Evolutionary conservation across 139 green algal genomes (phyloP), one percentile per base, ranked within the genome.

Genomic region (Nannochloris sp.): DNA sequence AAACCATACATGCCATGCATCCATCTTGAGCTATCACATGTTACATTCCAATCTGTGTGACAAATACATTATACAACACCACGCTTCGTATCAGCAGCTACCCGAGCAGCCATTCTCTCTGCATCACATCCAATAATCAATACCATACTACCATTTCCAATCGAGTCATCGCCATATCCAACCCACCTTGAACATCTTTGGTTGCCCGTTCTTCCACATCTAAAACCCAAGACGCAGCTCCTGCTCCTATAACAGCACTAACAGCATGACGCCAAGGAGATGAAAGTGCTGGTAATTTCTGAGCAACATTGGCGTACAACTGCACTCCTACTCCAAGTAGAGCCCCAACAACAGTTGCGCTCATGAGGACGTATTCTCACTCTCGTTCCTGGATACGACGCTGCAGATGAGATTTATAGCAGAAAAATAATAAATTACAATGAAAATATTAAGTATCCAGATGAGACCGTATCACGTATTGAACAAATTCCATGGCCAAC

Each of bases 251-350:
- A 23, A 72, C 80, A 3, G 62, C 67, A n/a, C 55, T 67, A 17
- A 85, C 43, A 12, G 73, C 62, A 40, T 87, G 80, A 59, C 80
- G 59, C 75, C 76, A 87, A 6, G 76, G 80, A 40, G 75, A 59
- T 9, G 72, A 70, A 71, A 87, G 75, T 29, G 84, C 49, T 28
- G 79, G 79, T 28, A 86, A 65, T 65, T 86, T 86, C 30, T 77
- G 62, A 37, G 87, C 63, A n/a, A 76, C 80, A 48, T 86, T 86
- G 30, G 66, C 72, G 63, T 87, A 86, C 13, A 86, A 31, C 65
- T 85, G 78, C 62, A 71, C 59, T 25, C 66, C 67, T 17, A 84
- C 56, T 4, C 77, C 77, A 11, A 82, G 28, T 12, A 58, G 5
- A 6, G 71, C 72, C n/a, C 77, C 77, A 26, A 65, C 14, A 20